These are phyloP conservation scores for Claviceps monticola DNA, from an alignment of 2,329 filamentous ascomycete species.

Conservation along the genomic window DNA sequence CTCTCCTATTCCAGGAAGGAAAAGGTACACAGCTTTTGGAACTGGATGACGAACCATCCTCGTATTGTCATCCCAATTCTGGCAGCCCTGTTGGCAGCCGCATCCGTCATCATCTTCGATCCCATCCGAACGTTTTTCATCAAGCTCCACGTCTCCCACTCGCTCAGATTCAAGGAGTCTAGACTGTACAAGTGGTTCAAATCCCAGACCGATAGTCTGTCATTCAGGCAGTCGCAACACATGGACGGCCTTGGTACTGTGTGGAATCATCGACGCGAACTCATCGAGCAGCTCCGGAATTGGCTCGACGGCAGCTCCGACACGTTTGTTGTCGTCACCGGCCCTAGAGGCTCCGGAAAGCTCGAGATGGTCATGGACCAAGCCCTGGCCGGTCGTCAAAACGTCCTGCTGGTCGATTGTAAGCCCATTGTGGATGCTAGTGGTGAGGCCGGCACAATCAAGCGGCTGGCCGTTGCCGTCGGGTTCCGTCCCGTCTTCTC, in stretches of 20 bases:
- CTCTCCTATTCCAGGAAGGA: constrained; percentile 72
- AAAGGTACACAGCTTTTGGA: constrained; percentile 66
- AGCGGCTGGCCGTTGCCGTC: constrained; percentile 65
- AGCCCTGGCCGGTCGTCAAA: constrained; percentile 58
- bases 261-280: constrained; percentile 72
- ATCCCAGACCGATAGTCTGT: constrained; percentile 45
- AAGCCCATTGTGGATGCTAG: constrained; percentile 84
- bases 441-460: constrained; percentile 76
- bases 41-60: constrained; percentile 78
- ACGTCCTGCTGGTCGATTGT: constrained; percentile 81
- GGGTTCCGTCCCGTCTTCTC: constrained; percentile 90
- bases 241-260: constrained; percentile 63
- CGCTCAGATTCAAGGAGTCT: constrained; percentile 61
- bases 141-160: constrained; percentile 69
- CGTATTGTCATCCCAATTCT: constrained; percentile 74
- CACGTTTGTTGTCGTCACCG: constrained; percentile 89
- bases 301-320: constrained; percentile 83
- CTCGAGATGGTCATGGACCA: constrained; percentile 77
- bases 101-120: constrained; percentile 84
- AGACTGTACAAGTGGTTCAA: constrained; percentile 69
- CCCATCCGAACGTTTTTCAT: constrained; percentile 91
- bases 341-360: constrained; percentile 83
- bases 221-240: constrained; percentile 45
- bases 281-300: constrained; percentile 68
- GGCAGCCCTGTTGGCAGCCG: constrained; percentile 65